phyloP scores from a whole-genome alignment of 192 early-diverging fungal species.

The Allomyces arbusculus region DNA sequence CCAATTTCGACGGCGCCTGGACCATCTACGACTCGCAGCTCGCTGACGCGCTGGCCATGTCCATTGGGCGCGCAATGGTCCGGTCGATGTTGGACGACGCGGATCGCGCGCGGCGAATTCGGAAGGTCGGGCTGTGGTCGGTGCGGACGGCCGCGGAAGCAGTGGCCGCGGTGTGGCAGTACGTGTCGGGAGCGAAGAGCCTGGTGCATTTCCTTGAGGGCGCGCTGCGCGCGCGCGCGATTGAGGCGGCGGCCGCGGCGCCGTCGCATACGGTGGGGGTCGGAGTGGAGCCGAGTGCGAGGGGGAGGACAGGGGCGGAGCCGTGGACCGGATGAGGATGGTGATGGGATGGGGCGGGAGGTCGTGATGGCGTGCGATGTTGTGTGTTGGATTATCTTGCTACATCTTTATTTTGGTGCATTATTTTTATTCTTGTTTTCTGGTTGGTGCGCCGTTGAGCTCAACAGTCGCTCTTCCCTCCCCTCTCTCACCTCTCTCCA shows the following conservation, averaged over 20 bases:
- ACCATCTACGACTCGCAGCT: conserved; percentile 64
- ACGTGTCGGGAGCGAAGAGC: background rate
- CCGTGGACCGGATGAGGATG: background rate
- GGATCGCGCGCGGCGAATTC: background rate
- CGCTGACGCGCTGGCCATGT: conserved; percentile 48
- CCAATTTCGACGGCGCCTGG: conserved; percentile 86
- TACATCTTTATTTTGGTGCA: no score
- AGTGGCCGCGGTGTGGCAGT: background rate
- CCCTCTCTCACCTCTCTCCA: no score
- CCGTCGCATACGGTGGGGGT: no score
- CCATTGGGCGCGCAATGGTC: conserved; percentile 30
- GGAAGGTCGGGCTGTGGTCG: background rate
- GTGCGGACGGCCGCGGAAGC: background rate
- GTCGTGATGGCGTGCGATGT: background rate
- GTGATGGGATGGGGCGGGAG: no score
- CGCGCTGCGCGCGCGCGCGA: background rate
- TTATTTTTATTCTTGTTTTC: no score
- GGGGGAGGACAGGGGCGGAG: no score
- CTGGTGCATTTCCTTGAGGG: background rate
- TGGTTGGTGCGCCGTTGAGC: no score
- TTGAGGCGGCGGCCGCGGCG: no score
- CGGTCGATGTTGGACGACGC: background rate
- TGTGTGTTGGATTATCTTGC: no score
- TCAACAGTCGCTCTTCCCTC: no score
- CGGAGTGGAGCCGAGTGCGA: no score